A percentile compares a stretch with the other conserved stretches of the same genome.
Evolutionary conservation across 2,329 filamentous ascomycete species (phyloP).

Genomic region (Gyromitra esculenta): DNA sequence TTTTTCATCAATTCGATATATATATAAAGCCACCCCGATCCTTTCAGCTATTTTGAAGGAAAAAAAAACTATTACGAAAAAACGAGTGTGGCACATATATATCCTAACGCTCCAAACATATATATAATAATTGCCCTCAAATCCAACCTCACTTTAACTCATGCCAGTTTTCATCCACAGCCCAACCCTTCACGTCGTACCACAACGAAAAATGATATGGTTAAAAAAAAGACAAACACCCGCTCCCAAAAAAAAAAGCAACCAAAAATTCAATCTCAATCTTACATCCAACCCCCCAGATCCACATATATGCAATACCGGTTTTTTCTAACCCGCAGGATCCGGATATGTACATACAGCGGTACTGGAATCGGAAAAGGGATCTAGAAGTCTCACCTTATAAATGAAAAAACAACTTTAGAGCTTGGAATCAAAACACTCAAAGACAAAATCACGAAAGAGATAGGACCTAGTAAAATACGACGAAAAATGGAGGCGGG

Average conservation of each 20-base stretch:
- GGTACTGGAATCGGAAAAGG: not conserved
- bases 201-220: not conserved
- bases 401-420: conserved; percentile 9
- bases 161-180: not conserved
- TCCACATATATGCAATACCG: not conserved
- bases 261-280: not conserved
- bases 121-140: not conserved
- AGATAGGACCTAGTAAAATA: not conserved
- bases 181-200: not conserved
- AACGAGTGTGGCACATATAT: conserved; percentile 3
- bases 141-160: not conserved
- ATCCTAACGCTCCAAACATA: not conserved
- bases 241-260: conserved; percentile 8
- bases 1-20: too few species aligned
- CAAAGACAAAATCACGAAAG: not conserved
- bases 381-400: not conserved
- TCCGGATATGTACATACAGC: not conserved
- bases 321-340: not conserved
- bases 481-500: not conserved
- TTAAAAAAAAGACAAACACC: not conserved
- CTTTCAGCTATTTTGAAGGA: too few species aligned
- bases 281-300: not conserved
- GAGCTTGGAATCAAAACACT: not conserved
- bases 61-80: conserved; percentile 3
- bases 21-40: too few species aligned